Percentiles rank a stretch among this genome's conserved stretches.
Conservation (phyloP, 1,284 basidiomycete species). For the Trametes hirsuta region DNA sequence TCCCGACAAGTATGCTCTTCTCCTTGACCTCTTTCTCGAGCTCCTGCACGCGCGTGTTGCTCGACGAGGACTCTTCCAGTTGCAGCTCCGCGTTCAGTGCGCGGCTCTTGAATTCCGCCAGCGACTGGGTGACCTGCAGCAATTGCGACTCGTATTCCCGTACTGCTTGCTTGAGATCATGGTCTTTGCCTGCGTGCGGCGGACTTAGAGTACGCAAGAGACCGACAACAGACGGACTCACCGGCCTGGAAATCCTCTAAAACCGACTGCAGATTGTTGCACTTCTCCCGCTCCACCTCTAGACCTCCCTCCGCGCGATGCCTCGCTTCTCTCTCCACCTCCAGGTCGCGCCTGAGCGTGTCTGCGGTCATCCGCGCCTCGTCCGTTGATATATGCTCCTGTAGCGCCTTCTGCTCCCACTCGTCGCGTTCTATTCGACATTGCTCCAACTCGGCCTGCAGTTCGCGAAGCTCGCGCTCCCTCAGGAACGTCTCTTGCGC, state of each 20-base stretch:
- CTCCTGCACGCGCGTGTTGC: conserved; percentile 65
- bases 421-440: conserved; percentile 86
- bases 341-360: conserved; percentile 65
- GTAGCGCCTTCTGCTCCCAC: conserved; percentile 80
- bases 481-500: conserved; percentile 73
- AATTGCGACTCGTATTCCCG: conserved; percentile 82
- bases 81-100: conserved; percentile 85
- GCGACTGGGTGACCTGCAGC: conserved; percentile 66
- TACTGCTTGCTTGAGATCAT: conserved; percentile 78
- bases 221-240: conserved; percentile 41
- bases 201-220: conserved; percentile 20
- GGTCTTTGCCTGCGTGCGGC: conserved; percentile 66
- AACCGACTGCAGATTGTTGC: conserved; percentile 87
- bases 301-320: conserved; percentile 59
- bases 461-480: conserved; percentile 83
- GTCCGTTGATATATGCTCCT: conserved; percentile 76
- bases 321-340: conserved; percentile 61
- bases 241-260: conserved; percentile 94
- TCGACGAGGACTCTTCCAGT: conserved; percentile 75
- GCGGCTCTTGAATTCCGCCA: conserved; percentile 86
- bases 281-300: conserved; percentile 75
- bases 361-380: conserved; percentile 62
- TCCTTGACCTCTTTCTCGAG: conserved; percentile 93
- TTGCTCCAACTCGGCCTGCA: conserved; percentile 82
- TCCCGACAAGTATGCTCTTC: conserved; percentile 90